Evolutionary conservation across 75 land plant species (phyloP).

Genomic region (Sequoia sempervirens): DNA sequence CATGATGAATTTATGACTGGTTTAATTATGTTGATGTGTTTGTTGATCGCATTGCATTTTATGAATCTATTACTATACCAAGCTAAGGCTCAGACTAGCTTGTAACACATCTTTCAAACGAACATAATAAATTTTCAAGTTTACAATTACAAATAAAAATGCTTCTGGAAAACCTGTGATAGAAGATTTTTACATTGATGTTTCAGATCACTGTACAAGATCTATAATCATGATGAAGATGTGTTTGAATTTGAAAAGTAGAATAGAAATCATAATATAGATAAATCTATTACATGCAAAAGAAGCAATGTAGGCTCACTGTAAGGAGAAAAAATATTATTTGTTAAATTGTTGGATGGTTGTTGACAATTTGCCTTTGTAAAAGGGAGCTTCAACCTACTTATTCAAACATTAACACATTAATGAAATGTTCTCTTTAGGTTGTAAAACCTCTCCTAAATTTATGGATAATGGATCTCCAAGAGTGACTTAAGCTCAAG

Average conservation of each 20-base stretch:
- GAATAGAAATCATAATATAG: not conserved
- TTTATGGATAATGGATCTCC: not conserved
- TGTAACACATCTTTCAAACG: not conserved
- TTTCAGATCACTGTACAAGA: no score
- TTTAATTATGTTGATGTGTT: not conserved
- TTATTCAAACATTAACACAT: not conserved
- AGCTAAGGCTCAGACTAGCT: not conserved
- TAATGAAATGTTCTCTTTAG: not conserved
- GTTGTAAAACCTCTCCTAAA: not conserved
- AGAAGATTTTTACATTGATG: no score
- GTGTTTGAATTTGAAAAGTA: not conserved
- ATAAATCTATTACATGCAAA: not conserved
- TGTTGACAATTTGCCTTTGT: not conserved
- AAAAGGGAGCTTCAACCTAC: not conserved
- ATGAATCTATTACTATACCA: not conserved
- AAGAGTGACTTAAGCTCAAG: not conserved
- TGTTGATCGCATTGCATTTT: not conserved
- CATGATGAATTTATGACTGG: not conserved
- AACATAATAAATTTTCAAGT: no score
- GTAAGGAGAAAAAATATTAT: not conserved
- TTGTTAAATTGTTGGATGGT: not conserved
- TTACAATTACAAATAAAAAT: no score
- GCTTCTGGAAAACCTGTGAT: no score
- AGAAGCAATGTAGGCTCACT: not conserved
- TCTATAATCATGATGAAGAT: no score